These are phyloP conservation scores for Naganishia randhawae DNA, from an alignment of 768 basidiomycete species.

Conservation along the genomic window DNA sequence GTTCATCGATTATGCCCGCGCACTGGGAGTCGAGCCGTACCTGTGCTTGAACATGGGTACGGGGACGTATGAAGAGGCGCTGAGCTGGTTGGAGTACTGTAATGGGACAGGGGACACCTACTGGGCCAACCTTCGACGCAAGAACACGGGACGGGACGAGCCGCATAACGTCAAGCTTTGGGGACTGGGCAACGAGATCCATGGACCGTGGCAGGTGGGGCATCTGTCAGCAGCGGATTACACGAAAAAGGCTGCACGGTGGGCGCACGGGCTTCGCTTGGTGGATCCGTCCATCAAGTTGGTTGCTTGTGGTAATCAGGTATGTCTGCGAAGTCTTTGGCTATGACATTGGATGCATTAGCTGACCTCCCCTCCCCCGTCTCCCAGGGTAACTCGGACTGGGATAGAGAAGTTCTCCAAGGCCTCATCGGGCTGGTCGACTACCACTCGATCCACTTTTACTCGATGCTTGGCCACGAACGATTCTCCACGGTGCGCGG, in stretches of 20 bases:
- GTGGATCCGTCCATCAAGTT: slow-evolving; percentile 61
- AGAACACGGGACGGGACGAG: slow-evolving; percentile 58
- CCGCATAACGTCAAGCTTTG: slow-evolving; percentile 58
- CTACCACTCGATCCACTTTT: slow-evolving; percentile 55
- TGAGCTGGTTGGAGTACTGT: slow-evolving; percentile 64
- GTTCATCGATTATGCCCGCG: slow-evolving; percentile 60
- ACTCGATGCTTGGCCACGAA: slow-evolving; percentile 47
- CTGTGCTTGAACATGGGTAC: slow-evolving; percentile 62
- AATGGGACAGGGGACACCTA: slow-evolving; percentile 55
- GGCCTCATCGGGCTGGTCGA: slow-evolving; percentile 52
- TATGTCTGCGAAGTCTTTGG: too few species aligned
- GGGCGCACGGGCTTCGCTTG: slow-evolving; percentile 62
- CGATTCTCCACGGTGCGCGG: slow-evolving; percentile 30
- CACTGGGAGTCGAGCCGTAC: slow-evolving; percentile 57
- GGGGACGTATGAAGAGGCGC: slow-evolving; percentile 61
- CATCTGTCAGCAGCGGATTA: slow-evolving; percentile 60
- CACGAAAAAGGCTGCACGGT: slow-evolving; percentile 59
- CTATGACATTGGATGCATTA: slow-evolving; percentile 26
- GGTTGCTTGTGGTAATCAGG: slow-evolving; percentile 57
- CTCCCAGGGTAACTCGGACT: slow-evolving; percentile 44
- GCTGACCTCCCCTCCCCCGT: background rate
- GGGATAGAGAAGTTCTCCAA: slow-evolving; percentile 52
- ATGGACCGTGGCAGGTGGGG: slow-evolving; percentile 56
- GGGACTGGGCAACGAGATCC: slow-evolving; percentile 57
- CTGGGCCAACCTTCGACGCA: slow-evolving; percentile 61